Evolutionary conservation across 805 yeast species (phyloP).

Genomic region (Kluyveromyces siamensis): DNA sequence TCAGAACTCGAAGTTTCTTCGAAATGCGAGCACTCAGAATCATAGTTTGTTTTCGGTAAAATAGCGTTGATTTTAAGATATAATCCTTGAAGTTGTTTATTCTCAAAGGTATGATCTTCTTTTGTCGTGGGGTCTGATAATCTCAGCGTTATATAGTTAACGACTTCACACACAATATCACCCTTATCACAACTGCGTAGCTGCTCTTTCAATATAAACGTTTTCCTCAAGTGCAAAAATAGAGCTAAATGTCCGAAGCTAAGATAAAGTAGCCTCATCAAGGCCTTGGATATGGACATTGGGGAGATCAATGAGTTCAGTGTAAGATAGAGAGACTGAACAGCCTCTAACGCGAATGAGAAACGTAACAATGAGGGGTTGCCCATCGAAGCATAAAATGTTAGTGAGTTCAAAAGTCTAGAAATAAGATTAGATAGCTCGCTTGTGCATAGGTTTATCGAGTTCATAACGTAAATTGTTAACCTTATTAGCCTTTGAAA

Average conservation of each 20-base stretch:
- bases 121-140: neutral
- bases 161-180: neutral
- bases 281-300: neutral
- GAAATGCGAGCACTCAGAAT: neutral
- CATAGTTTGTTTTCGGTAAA: neutral
- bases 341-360: neutral
- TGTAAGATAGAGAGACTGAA: neutral
- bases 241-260: neutral
- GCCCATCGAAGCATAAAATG: neutral
- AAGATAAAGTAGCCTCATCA: neutral
- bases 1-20: neutral
- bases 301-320: neutral
- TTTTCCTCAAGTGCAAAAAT: neutral
- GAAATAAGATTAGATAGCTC: neutral
- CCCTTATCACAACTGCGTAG: neutral
- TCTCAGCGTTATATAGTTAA: neutral
- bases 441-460: slow-evolving; percentile 2
- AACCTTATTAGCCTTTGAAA: slow-evolving; percentile 22
- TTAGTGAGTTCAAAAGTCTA: neutral
- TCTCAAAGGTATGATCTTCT: neutral
- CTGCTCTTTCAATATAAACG: neutral
- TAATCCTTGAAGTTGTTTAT: slow-evolving; percentile 1
- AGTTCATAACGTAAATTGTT: slow-evolving; percentile 17
- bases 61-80: neutral
- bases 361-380: neutral